Conservation (phyloP, 352 stramenopile species). For the Halophytophthora batemanensis region DNA sequence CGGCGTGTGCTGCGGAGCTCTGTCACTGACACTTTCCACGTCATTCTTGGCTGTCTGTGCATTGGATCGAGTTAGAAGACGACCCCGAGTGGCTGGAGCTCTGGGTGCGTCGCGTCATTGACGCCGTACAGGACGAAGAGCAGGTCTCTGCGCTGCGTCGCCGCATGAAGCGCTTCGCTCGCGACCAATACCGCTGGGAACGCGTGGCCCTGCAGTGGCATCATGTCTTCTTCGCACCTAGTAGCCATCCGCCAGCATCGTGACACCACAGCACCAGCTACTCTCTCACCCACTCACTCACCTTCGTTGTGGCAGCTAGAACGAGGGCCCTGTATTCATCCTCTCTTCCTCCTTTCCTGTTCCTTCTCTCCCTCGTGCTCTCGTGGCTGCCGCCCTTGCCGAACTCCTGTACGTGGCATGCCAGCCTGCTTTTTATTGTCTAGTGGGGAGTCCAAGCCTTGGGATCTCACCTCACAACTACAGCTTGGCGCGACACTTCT, state of each 20-base stretch:
- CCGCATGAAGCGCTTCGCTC: conserved; percentile 61
- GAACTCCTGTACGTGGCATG: too few relatives aligned
- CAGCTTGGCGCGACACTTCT: conserved; percentile 53
- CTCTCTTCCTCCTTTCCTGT: not conserved
- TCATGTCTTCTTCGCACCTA: conserved; percentile 30
- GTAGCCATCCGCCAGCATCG: conserved; percentile 4
- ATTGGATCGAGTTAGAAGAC: conserved; percentile 7
- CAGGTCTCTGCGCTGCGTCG: conserved; percentile 25
- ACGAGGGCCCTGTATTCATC: not conserved
- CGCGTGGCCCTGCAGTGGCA: conserved; percentile 58
- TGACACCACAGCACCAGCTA: too few relatives aligned
- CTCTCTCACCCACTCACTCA: not conserved
- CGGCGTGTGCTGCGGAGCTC: not conserved
- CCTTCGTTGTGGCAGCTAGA: conserved; percentile 1
- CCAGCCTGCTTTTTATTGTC: not conserved
- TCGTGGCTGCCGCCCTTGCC: too few relatives aligned
- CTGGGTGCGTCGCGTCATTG: conserved; percentile 51
- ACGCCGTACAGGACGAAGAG: conserved; percentile 31
- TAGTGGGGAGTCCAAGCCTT: conserved; percentile 19
- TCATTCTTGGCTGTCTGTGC: not conserved
- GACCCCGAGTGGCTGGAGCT: conserved; percentile 42
- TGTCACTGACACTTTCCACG: not conserved
- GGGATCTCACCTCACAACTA: conserved; percentile 24
- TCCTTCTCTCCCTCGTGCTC: not conserved
- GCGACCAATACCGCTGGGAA: conserved; percentile 49